phyloP scores from a whole-genome alignment of 495 filamentous ascomycete species.

The Endocarpon pusillum region DNA sequence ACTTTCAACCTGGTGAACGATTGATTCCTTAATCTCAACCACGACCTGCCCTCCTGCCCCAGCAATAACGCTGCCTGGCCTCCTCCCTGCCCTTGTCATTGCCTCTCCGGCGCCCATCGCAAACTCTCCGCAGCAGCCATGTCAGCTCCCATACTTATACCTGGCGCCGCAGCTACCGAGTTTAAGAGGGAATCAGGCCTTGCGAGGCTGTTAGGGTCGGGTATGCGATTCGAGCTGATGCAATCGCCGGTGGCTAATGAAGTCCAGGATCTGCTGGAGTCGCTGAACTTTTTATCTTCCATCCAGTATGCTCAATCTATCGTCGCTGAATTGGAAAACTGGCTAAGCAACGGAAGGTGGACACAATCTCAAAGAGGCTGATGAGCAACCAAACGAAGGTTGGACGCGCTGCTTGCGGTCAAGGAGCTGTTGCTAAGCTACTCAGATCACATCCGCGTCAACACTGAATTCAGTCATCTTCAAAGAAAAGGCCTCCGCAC shows the following conservation, averaged over 20 bases:
- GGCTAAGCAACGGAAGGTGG: slow-evolving; percentile 62
- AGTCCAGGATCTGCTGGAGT: slow-evolving; percentile 76
- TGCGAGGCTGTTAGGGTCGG: slow-evolving; percentile 79
- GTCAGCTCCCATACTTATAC: slow-evolving; percentile 48
- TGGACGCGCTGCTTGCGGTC: slow-evolving; percentile 8
- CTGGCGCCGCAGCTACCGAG: slow-evolving; percentile 39
- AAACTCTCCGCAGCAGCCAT: slow-evolving; percentile 57
- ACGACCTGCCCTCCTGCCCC: no score
- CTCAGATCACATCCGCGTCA: slow-evolving; percentile 38
- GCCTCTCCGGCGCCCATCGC: no score
- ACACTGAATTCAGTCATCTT: slow-evolving; percentile 84
- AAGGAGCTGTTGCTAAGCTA: no score
- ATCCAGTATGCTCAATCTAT: no score
- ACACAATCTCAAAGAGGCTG: slow-evolving; percentile 94
- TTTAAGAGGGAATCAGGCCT: slow-evolving; percentile 77
- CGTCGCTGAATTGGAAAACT: no score
- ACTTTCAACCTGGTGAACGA: no score
- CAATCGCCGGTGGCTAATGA: slow-evolving; percentile 10
- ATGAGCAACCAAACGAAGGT: slow-evolving; percentile 93
- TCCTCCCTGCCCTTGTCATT: no score
- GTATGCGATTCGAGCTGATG: slow-evolving; percentile 30
- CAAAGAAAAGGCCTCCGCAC: slow-evolving; percentile 64
- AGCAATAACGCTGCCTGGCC: no score
- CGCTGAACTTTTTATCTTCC: slow-evolving; percentile 90
- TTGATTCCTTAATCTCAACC: no score